These are phyloP conservation scores for Lichtheimia ornata DNA, from an alignment of 371 early-diverging fungal genomes.

Conservation along the genomic window DNA sequence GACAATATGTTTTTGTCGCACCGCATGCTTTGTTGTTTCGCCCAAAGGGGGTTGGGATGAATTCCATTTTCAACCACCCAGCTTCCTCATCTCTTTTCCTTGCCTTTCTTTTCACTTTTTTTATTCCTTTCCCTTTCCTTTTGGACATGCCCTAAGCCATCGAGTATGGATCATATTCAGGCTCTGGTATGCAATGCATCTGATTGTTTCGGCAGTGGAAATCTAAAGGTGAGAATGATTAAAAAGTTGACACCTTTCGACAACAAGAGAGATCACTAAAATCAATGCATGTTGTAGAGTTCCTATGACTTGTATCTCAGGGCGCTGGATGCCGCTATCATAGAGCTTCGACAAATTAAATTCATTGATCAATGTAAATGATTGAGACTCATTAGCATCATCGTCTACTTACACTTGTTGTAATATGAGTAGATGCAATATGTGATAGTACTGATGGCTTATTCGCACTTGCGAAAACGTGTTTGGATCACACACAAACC, in stretches of 20 bases:
- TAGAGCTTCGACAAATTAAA: constrained; percentile 39
- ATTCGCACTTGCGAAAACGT: constrained; percentile 33
- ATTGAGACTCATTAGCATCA: not conserved
- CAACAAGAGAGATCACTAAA: too few relatives aligned
- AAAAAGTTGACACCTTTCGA: too few relatives aligned
- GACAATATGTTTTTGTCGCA: constrained; percentile 7
- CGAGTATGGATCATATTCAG: constrained; percentile 25
- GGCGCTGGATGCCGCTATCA: constrained; percentile 29
- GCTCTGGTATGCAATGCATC: constrained; percentile 24
- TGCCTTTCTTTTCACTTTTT: not conserved
- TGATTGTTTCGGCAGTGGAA: constrained; percentile 30
- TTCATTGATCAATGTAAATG: constrained; percentile 43
- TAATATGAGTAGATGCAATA: not conserved
- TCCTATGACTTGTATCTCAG: constrained; percentile 43
- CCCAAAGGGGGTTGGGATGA: not conserved
- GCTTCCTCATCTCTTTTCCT: constrained; percentile 4
- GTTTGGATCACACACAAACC: constrained; percentile 30
- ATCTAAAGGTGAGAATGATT: constrained; percentile 17
- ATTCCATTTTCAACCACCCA: constrained; percentile 7
- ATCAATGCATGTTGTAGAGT: constrained; percentile 15
- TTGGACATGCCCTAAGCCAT: constrained; percentile 20
- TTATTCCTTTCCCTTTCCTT: not conserved
- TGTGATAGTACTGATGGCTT: constrained; percentile 22
- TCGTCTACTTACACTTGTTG: not conserved
- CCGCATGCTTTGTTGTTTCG: constrained; percentile 1